These are phyloP conservation scores for Brettanomyces sp. DNA, from an alignment of 805 yeast genomes.

Conservation along the genomic window DNA sequence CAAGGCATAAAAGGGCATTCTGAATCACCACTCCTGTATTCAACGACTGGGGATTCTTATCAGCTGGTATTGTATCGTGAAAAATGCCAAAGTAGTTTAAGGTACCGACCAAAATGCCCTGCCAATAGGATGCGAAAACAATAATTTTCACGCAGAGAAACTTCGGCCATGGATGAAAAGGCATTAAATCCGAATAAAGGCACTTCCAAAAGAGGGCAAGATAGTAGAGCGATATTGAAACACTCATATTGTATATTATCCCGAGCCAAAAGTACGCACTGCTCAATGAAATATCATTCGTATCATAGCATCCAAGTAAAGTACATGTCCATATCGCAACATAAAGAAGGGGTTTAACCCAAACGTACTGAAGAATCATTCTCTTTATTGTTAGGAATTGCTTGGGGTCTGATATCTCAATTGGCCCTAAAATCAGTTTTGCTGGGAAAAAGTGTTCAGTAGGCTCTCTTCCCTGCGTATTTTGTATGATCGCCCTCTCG, in stretches of 20 bases:
- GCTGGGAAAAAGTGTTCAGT: conserved; percentile 53
- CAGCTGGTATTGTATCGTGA: conserved; percentile 18
- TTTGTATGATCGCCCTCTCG: conserved; percentile 71
- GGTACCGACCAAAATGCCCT: conserved; percentile 55
- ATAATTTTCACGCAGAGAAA: conserved; percentile 88
- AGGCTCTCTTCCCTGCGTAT: conserved; percentile 54
- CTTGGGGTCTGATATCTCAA: conserved; percentile 82
- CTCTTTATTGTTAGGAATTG: conserved; percentile 71
- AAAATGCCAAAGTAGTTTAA: conserved; percentile 40
- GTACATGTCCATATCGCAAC: conserved; percentile 40
- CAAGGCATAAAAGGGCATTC: conserved; percentile 72
- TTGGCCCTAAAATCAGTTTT: conserved; percentile 37
- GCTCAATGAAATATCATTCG: conserved; percentile 35
- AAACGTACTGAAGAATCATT: conserved; percentile 86
- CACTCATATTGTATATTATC: conserved; percentile 67
- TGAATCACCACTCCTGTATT: conserved; percentile 51
- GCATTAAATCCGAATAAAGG: conserved; percentile 63
- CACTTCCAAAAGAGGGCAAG: conserved; percentile 91
- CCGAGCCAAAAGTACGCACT: conserved; percentile 58
- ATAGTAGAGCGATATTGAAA: conserved; percentile 72
- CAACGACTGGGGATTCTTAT: conserved; percentile 17
- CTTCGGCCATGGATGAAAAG: conserved; percentile 84
- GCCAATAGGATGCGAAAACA: conserved; percentile 98
- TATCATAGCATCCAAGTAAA: conserved; percentile 39
- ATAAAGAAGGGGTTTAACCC: conserved; percentile 85